A percentile compares a stretch with the other conserved stretches of the same genome.
phyloP scores from a whole-genome alignment of 1,284 basidiomycete species.

The Apiotrichum porosum region DNA sequence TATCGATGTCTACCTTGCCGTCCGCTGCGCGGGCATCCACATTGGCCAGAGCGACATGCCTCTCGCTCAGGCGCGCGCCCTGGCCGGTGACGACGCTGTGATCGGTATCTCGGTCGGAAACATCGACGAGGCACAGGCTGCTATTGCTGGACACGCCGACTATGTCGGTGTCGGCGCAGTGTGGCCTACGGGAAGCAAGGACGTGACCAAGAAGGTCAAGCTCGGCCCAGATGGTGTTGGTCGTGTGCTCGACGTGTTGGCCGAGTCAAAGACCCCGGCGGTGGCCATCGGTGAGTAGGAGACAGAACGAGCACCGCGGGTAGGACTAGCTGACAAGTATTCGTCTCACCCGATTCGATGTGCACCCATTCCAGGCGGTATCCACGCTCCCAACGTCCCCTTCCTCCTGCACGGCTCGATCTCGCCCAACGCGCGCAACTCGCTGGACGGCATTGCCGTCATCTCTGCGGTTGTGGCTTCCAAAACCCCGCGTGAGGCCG shows the following conservation, averaged over 20 bases:
- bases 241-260: slow-evolving; percentile 59
- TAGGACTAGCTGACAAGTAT: background rate
- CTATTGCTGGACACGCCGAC: slow-evolving; percentile 60
- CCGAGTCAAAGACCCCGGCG: slow-evolving; percentile 60
- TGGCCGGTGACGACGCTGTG: slow-evolving; percentile 67
- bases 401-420: slow-evolving; percentile 66
- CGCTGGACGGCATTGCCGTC: slow-evolving; percentile 78
- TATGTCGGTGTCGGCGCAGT: slow-evolving; percentile 84
- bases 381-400: slow-evolving; percentile 68
- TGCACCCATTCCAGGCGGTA: slow-evolving; percentile 68
- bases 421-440: slow-evolving; percentile 54
- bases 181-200: slow-evolving; percentile 69
- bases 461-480: slow-evolving; percentile 83
- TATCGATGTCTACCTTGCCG: slow-evolving; percentile 76
- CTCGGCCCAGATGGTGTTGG: slow-evolving; percentile 65
- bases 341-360: too few relatives aligned
- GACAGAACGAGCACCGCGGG: background rate
- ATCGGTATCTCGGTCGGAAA: slow-evolving; percentile 79
- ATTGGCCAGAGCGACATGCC: slow-evolving; percentile 89
- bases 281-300: slow-evolving; percentile 70
- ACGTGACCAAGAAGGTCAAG: slow-evolving; percentile 55
- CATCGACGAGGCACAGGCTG: slow-evolving; percentile 57
- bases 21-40: slow-evolving; percentile 75
- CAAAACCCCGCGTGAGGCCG: slow-evolving; percentile 57
- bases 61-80: slow-evolving; percentile 60